Percentiles rank a stretch among this genome's conserved stretches.
Evolutionary conservation across 257 asterid species (phyloP).

Genomic region (Nemophila menziesii): DNA sequence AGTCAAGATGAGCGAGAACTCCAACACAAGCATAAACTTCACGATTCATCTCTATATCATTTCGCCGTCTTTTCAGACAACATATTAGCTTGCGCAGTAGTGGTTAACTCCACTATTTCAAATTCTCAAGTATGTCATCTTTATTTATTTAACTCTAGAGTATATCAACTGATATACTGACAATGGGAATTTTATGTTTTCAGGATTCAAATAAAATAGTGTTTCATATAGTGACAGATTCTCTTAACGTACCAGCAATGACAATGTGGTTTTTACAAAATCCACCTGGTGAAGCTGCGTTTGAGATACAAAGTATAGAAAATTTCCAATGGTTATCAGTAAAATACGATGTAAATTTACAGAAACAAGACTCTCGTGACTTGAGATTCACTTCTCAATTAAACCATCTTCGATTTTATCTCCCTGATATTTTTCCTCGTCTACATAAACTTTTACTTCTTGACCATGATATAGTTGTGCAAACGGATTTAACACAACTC

Average conservation of each 20-base stretch:
- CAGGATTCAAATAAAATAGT: conserved; percentile 73
- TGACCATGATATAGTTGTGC: conserved; percentile 95
- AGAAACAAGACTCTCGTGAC: conserved; percentile 51
- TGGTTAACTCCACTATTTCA: conserved; percentile 79
- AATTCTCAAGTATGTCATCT: conserved; percentile 43
- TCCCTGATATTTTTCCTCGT: conserved; percentile 78
- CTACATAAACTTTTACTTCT: conserved; percentile 69
- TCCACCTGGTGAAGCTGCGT: conserved; percentile 71
- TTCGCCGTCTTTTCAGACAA: conserved; percentile 86
- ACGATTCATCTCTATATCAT: conserved; percentile 59
- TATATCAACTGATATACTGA: neutral
- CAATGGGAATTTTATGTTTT: conserved; percentile 7
- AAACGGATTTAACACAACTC: conserved; percentile 64
- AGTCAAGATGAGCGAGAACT: conserved; percentile 43
- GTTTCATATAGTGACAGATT: conserved; percentile 78
- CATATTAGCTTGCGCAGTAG: conserved; percentile 82
- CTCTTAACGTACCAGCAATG: conserved; percentile 71
- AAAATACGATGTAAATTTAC: conserved; percentile 37
- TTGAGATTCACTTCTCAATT: conserved; percentile 58
- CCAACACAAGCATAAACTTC: conserved; percentile 45
- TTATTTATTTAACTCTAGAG: conserved; percentile 5
- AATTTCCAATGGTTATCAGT: conserved; percentile 42
- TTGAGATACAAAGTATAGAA: conserved; percentile 58
- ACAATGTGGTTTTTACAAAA: conserved; percentile 87
- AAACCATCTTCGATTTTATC: conserved; percentile 82